Conservation (phyloP, 164 flowering plant species). For the Taxillus chinensis region DNA sequence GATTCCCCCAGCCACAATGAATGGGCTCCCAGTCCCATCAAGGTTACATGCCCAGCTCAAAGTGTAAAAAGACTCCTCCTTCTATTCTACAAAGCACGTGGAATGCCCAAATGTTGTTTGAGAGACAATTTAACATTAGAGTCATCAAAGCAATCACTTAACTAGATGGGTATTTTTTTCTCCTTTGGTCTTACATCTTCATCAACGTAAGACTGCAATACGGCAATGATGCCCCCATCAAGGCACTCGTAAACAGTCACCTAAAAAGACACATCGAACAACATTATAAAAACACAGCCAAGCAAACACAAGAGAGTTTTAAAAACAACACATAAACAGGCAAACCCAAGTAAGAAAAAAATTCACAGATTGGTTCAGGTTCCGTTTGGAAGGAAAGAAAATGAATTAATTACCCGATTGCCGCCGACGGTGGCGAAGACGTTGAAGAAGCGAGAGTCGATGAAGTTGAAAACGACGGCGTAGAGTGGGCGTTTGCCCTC, state of each 20-base stretch:
- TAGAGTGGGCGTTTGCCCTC: slow-evolving; percentile 89
- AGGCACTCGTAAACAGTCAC: slow-evolving; percentile 89
- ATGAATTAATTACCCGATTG: slow-evolving; percentile 38
- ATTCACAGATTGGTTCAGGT: no score
- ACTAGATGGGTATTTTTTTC: background rate
- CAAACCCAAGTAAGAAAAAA: no score
- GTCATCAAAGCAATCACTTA: no score
- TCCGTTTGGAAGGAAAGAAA: background rate
- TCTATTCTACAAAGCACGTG: slow-evolving; percentile 58
- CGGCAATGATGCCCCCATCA: slow-evolving; percentile 77
- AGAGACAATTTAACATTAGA: background rate
- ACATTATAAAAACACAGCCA: background rate
- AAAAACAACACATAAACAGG: no score
- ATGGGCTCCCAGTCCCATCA: slow-evolving; percentile 61
- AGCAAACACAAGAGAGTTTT: background rate
- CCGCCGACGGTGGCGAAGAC: slow-evolving; percentile 94
- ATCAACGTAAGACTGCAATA: slow-evolving; percentile 77
- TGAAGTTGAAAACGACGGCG: slow-evolving; percentile 90
- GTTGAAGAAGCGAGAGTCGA: slow-evolving; percentile 78
- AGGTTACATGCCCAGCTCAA: slow-evolving; percentile 84
- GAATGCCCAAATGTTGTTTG: slow-evolving; percentile 11
- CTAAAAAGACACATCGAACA: slow-evolving; percentile 17
- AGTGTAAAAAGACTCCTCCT: slow-evolving; percentile 96
- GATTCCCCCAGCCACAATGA: slow-evolving; percentile 84
- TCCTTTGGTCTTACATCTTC: slow-evolving; percentile 61